These are phyloP conservation scores for Cicer cuneatum DNA, from an alignment of 306 rosid genomes.

Conservation along the genomic window DNA sequence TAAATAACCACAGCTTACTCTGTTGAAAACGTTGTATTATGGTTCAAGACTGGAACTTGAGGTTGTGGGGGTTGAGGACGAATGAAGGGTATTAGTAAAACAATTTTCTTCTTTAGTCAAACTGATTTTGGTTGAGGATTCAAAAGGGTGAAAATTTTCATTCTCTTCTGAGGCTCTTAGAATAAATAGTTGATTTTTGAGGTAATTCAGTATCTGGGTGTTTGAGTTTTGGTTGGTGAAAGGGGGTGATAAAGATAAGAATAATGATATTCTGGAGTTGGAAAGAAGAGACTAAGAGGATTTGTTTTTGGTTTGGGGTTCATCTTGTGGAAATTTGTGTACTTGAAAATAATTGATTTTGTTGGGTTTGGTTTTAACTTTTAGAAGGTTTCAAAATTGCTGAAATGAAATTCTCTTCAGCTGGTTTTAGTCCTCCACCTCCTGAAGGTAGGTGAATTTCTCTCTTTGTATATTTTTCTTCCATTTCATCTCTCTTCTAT, in stretches of 20 bases:
- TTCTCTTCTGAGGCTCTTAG: conserved; percentile 26
- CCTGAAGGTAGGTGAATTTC: conserved; percentile 68
- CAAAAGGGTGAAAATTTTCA: conserved; percentile 38
- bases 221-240: conserved; percentile 29
- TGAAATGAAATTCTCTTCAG: conserved; percentile 86
- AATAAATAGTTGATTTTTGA: conserved; percentile 36
- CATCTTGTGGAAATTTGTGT: conserved; percentile 40
- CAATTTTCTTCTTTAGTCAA: conserved; percentile 56
- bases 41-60: conserved; percentile 49
- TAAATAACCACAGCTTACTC: background rate
- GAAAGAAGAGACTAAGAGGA: conserved; percentile 45
- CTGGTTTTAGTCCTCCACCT: conserved; percentile 85
- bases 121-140: conserved; percentile 79
- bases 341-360: conserved; percentile 45
- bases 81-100: conserved; percentile 71
- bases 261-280: conserved; percentile 53
- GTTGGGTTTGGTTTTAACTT: conserved; percentile 39
- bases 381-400: conserved; percentile 33
- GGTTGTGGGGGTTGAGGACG: conserved; percentile 57
- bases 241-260: conserved; percentile 40
- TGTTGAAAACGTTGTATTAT: conserved; percentile 47
- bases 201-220: conserved; percentile 26
- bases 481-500: conserved; percentile 15
- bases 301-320: conserved; percentile 45
- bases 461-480: conserved; percentile 34